Evolutionary conservation across 1,139 yeast species (phyloP), one percentile per base, ranked within the genome.

Genomic region (Pichia norvegensis): DNA sequence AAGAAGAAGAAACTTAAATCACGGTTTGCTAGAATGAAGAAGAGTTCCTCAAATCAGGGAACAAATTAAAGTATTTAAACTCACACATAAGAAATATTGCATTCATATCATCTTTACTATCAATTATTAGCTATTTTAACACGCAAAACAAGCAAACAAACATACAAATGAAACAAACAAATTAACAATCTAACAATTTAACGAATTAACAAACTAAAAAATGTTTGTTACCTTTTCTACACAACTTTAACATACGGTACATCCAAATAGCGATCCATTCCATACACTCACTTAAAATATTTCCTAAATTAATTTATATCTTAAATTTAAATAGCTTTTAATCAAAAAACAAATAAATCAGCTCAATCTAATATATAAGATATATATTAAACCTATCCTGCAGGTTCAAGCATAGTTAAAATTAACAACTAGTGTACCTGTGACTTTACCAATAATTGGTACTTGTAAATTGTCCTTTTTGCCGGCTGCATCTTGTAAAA

Each of bases 401-500:
- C 11, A 7, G 14, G 14, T 29, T 44, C 36, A 44, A n/a, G 41
- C 49, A 33, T 60, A 63, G 42, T 60, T 60, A 49, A 62, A 59
- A 42, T 56, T 62, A 20, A 61, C 59, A 33, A 50, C 43, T 35
- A 63, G 42, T 21, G 54, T 47, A 19, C 59, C 62, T 11, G 41
- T 43, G 10, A 46, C 27, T 14, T 52, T 54, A 19, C 50, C 48
- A 7, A 29, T 38, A 23, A 62, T 43, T 14, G 60, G 53, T 40
- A 64, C 29, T 1, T 42, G 36, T 36, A 61, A 38, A 40, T 60
- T 56, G 0, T 56, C 59, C 13, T 42, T 38, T 13, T 51, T 55
- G 17, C 63, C 64, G 20, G 50, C 48, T 19, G 56, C 58, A 5
- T 73, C 74, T n/a, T 59, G 48, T 52, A 78, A 65, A 14, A 58